phyloP scores from a whole-genome alignment of 1,139 yeast species.

The Taphrina flavorubra region DNA sequence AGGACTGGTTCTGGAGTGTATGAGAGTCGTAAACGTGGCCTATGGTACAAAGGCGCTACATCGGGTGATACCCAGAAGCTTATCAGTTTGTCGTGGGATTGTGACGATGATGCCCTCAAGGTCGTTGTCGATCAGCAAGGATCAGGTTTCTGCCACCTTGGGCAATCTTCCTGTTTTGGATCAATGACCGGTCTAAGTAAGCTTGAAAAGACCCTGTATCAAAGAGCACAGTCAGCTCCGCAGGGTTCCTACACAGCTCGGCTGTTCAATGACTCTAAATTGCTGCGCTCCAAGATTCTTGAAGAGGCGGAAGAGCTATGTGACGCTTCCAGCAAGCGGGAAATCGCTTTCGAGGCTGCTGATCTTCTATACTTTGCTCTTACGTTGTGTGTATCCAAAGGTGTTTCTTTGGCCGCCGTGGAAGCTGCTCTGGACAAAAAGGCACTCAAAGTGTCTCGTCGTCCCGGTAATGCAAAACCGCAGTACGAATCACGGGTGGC shows the following conservation, averaged over 20 bases:
- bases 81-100: slow-evolving; percentile 71
- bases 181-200: slow-evolving; percentile 61
- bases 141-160: slow-evolving; percentile 89
- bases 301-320: slow-evolving; percentile 97
- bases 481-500: slow-evolving; percentile 53
- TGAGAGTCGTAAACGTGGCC: slow-evolving; percentile 84
- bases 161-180: slow-evolving; percentile 81
- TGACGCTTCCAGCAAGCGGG: slow-evolving; percentile 73
- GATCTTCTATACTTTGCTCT: slow-evolving; percentile 89
- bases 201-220: slow-evolving; percentile 67
- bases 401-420: slow-evolving; percentile 77
- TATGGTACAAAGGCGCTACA: slow-evolving; percentile 96
- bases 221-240: slow-evolving; percentile 66
- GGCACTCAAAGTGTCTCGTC: slow-evolving; percentile 82
- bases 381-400: slow-evolving; percentile 82
- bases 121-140: slow-evolving; percentile 83
- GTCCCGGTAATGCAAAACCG: slow-evolving; percentile 95
- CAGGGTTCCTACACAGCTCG: slow-evolving; percentile 92
- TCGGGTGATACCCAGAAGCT: slow-evolving; percentile 91
- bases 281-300: slow-evolving; percentile 82
- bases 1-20: slow-evolving; percentile 86
- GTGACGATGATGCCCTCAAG: slow-evolving; percentile 90
- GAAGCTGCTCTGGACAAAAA: slow-evolving; percentile 84
- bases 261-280: slow-evolving; percentile 73
- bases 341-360: slow-evolving; percentile 90